A percentile compares a stretch with the other conserved stretches of the same genome.
Conservation (phyloP, 129 eudicot genomes). For the Sambucus nigra region DNA sequence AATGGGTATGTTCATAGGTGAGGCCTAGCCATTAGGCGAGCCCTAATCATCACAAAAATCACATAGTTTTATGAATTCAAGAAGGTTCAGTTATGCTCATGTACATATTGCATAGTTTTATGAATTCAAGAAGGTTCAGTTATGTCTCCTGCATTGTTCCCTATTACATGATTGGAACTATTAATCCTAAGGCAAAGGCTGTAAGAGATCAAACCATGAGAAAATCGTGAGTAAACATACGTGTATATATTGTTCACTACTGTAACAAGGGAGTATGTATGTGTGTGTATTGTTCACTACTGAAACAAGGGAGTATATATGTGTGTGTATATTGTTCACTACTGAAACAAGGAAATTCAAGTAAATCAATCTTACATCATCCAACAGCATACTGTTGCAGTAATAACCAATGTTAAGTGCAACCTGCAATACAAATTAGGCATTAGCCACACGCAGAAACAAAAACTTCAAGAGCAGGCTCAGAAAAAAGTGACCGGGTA, state of each 20-base stretch:
- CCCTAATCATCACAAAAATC: too few species aligned
- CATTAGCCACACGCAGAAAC: conserved; percentile 5
- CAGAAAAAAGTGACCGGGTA: neutral
- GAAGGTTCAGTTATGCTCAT: too few species aligned
- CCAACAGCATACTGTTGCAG: conserved; percentile 98
- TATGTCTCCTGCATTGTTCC: too few species aligned
- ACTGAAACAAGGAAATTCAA: neutral
- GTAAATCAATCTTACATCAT: conserved; percentile 77
- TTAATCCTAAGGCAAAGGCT: neutral
- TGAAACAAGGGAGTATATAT: conserved; percentile 1
- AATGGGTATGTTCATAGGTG: too few species aligned
- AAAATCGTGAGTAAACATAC: neutral
- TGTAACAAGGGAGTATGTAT: too few species aligned
- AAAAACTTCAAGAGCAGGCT: neutral
- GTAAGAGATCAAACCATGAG: neutral
- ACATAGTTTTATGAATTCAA: too few species aligned
- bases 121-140: too few species aligned
- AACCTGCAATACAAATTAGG: conserved; percentile 45
- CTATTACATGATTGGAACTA: too few species aligned
- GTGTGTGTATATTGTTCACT: too few species aligned
- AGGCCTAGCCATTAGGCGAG: too few species aligned
- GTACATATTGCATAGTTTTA: too few species aligned
- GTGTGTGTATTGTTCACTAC: too few species aligned
- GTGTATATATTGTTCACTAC: conserved; percentile 5
- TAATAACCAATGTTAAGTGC: conserved; percentile 76